A percentile compares a stretch with the other conserved stretches of the same genome.
These are phyloP conservation scores for Clonostachys rosea DNA, from an alignment of 2,329 filamentous ascomycete genomes.

Conservation along the genomic window DNA sequence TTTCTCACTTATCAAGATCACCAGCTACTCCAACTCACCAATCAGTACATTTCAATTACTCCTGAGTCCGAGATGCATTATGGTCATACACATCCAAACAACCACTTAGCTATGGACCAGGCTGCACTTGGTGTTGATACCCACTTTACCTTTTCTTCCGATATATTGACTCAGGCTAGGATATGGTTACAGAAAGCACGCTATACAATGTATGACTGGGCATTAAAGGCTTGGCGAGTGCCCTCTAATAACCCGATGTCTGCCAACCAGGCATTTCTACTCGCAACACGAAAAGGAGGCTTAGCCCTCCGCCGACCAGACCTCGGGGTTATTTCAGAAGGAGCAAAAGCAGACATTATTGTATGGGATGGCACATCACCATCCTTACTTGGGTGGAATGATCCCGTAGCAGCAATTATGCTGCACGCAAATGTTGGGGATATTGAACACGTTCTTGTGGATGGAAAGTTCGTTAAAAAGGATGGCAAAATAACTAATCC, in stretches of 20 bases:
- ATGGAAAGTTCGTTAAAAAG: slow-evolving; percentile 41
- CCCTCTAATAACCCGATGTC: slow-evolving; percentile 45
- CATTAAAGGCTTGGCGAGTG: slow-evolving; percentile 32
- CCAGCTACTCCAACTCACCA: slow-evolving; percentile 35
- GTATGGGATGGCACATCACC: slow-evolving; percentile 46
- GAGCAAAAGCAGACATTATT: slow-evolving; percentile 49
- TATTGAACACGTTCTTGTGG: slow-evolving; percentile 42
- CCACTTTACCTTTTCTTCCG: slow-evolving; percentile 43
- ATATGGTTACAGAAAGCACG: slow-evolving; percentile 45
- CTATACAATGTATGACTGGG: slow-evolving; percentile 11
- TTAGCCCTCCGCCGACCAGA: slow-evolving; percentile 45
- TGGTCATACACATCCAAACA: slow-evolving; percentile 42
- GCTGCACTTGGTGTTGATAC: slow-evolving; percentile 49
- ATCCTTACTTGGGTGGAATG: slow-evolving; percentile 45
- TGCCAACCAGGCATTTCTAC: slow-evolving; percentile 48
- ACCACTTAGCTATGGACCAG: slow-evolving; percentile 39
- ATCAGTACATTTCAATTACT: slow-evolving; percentile 52
- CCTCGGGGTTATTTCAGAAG: slow-evolving; percentile 39
- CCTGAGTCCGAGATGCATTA: slow-evolving; percentile 57
- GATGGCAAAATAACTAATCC: slow-evolving; percentile 26
- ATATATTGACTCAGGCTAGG: slow-evolving; percentile 44
- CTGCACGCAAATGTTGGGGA: slow-evolving; percentile 49
- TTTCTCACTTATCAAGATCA: slow-evolving; percentile 33
- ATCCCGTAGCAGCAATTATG: slow-evolving; percentile 51
- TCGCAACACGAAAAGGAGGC: slow-evolving; percentile 45